A percentile compares a stretch with the other conserved stretches of the same genome.
phyloP scores from a whole-genome alignment of 306 rosid species.

The Luffa aegyptiaca region DNA sequence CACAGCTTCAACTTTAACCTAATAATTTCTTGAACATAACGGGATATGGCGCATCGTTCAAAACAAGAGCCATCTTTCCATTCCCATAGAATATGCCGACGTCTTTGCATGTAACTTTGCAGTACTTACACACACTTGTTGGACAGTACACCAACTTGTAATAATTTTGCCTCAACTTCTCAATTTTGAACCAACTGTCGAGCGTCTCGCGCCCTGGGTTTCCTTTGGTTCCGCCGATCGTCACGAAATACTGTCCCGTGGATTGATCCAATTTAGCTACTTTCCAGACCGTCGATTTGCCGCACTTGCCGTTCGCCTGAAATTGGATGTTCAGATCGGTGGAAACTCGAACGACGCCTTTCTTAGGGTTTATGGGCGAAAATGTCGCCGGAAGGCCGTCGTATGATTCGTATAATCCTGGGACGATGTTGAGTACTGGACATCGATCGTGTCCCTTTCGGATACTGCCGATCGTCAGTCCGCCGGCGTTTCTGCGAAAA shows the following conservation, averaged over 20 bases:
- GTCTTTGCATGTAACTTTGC: slow-evolving; percentile 36
- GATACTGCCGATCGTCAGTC: slow-evolving; percentile 26
- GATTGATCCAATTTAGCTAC: slow-evolving; percentile 27
- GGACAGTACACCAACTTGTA: slow-evolving; percentile 49
- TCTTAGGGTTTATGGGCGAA: slow-evolving; percentile 21
- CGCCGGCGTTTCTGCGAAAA: slow-evolving; percentile 23
- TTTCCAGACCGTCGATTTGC: slow-evolving; percentile 33
- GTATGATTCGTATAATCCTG: slow-evolving; percentile 10
- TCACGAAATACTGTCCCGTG: slow-evolving; percentile 28
- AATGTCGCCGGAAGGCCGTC: slow-evolving; percentile 24
- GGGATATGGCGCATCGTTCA: slow-evolving; percentile 20
- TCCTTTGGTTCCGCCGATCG: slow-evolving; percentile 34
- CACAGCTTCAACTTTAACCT: not conserved
- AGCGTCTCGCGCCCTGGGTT: slow-evolving; percentile 32
- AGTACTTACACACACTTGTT: slow-evolving; percentile 25
- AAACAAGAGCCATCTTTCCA: slow-evolving; percentile 24
- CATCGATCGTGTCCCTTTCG: slow-evolving; percentile 13
- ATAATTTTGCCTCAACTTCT: slow-evolving; percentile 20
- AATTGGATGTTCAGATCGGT: slow-evolving; percentile 34
- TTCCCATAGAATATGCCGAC: no score
- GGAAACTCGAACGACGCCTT: slow-evolving; percentile 29
- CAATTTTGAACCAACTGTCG: slow-evolving; percentile 47
- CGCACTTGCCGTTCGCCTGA: slow-evolving; percentile 7
- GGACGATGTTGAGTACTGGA: slow-evolving; percentile 33
- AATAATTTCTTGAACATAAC: slow-evolving; percentile 30